Evolutionary conservation across 495 filamentous ascomycete genomes (phyloP).

Genomic region (Choiromyces venosus): DNA sequence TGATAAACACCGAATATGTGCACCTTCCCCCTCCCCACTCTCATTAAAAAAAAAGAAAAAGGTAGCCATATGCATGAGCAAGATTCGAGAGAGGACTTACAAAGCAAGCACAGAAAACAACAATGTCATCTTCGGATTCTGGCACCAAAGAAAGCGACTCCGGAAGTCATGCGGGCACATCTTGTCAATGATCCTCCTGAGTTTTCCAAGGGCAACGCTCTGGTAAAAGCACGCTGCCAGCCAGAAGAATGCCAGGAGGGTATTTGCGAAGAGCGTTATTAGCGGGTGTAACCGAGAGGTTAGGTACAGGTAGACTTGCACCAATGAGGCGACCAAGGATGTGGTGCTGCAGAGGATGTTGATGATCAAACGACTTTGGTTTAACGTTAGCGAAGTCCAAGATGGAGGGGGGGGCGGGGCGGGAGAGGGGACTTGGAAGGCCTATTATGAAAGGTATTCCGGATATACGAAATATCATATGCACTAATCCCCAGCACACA

Average conservation of each 20-base stretch:
- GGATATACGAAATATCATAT: conserved; percentile 24
- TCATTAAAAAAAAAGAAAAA: background rate
- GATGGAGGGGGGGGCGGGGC: background rate
- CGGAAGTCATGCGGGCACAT: conserved; percentile 24
- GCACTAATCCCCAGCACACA: conserved; percentile 21
- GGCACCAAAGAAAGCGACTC: conserved; percentile 29
- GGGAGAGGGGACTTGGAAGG: conserved; percentile 6
- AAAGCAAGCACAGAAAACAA: conserved; percentile 14
- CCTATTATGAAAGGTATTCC: background rate
- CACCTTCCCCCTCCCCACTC: background rate
- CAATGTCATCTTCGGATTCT: conserved; percentile 27
- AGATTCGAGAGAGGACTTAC: conserved; percentile 3
- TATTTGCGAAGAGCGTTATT: conserved; percentile 19
- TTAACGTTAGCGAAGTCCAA: background rate
- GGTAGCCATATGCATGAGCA: background rate
- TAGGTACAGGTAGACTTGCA: conserved; percentile 6
- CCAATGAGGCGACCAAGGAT: conserved; percentile 7
- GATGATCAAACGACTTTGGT: conserved; percentile 15
- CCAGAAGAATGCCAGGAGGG: conserved; percentile 23
- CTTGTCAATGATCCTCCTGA: conserved; percentile 15
- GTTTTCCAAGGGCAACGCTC: conserved; percentile 12
- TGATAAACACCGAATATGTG: background rate
- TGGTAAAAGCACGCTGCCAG: conserved; percentile 22
- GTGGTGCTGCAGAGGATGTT: conserved; percentile 23
- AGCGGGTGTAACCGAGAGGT: conserved; percentile 17